Base-by-base conservation (phyloP, 2,329 filamentous ascomycete genomes). In the Pseudopithomyces maydicus region DNA sequence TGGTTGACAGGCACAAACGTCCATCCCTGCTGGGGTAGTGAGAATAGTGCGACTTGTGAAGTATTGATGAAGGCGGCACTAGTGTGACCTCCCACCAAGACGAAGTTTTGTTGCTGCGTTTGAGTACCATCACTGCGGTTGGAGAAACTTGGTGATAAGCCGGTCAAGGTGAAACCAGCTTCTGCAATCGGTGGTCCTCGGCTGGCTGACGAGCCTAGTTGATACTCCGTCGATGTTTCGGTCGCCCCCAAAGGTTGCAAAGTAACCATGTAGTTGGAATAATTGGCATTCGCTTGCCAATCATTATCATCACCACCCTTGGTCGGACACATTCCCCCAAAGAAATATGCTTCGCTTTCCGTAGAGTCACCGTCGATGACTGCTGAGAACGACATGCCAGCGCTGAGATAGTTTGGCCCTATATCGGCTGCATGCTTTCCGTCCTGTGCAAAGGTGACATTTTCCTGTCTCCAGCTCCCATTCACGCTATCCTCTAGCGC, bases 31-130 rank as follows among this genome's bases (percentile, higher is more conserved):
- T 96, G 90, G 0, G 94, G 94, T 6, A 97, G 80, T 52, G 88
- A 93, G 82, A 93, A 97, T 1, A 97, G 80, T 0, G 92, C 94
- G 1, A 94, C 86, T 42, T 92, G 91, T 55, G 91, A 96, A 89
- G 96, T 97, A 74, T 97, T 96, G 78, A 97, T 88, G 71, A 97
- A 97, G 0, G 92, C 93, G 15, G 81, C 77, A 64, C 86, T 82
- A 0, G 92, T 96, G 72, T 97, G 92, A 0, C 94, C 94, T 39
- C 93, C 94, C 15, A 97, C 79, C 20, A 97, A 78, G 12, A 97
- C 85, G 63, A 91, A 94, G 65, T 88, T 88, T 60, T 89, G 87
- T 71, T 93, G 87, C 70, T 92, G 89, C 4, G 87, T 89, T 39
- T 88, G 80, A 2, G 81, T 80, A 2, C 85, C 88, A 15, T 77